phyloP scores from a whole-genome alignment of 169 alveolate genomes.

The Cryptosporidium viatorum region DNA sequence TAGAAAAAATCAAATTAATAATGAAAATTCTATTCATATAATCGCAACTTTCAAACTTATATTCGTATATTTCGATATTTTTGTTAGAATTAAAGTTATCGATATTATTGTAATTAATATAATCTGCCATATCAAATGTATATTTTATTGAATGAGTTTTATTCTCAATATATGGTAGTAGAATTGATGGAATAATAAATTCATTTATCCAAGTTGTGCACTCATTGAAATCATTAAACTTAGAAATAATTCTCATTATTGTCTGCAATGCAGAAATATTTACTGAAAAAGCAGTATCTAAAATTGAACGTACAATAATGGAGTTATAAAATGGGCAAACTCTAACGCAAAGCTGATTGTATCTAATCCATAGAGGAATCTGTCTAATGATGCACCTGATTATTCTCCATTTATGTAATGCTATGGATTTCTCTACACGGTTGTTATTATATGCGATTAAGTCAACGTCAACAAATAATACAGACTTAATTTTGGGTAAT shows the following conservation, averaged over 20 bases:
- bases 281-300: conserved; percentile 50
- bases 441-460: conserved; percentile 10
- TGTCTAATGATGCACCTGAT: conserved; percentile 57
- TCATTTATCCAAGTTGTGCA: conserved; percentile 36
- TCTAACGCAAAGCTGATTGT: not conserved
- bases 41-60: conserved; percentile 2
- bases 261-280: conserved; percentile 60
- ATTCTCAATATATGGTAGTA: conserved; percentile 35
- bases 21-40: conserved; percentile 26
- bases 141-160: conserved; percentile 31
- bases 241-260: conserved; percentile 35
- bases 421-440: not conserved
- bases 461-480: conserved; percentile 19
- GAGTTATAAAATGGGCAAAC: conserved; percentile 41
- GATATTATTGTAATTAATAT: not conserved
- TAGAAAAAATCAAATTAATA: conserved; percentile 12
- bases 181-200: conserved; percentile 32
- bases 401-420: conserved; percentile 53
- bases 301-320: conserved; percentile 45
- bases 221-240: conserved; percentile 12
- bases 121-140: conserved; percentile 11
- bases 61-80: conserved; percentile 23
- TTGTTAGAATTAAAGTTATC: not conserved
- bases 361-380: conserved; percentile 61
- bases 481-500: conserved; percentile 44